Percentiles rank a stretch among this genome's conserved stretches.
phyloP scores from a whole-genome alignment of 352 stramenopile species.

The Poterioochromonas sp. region DNA sequence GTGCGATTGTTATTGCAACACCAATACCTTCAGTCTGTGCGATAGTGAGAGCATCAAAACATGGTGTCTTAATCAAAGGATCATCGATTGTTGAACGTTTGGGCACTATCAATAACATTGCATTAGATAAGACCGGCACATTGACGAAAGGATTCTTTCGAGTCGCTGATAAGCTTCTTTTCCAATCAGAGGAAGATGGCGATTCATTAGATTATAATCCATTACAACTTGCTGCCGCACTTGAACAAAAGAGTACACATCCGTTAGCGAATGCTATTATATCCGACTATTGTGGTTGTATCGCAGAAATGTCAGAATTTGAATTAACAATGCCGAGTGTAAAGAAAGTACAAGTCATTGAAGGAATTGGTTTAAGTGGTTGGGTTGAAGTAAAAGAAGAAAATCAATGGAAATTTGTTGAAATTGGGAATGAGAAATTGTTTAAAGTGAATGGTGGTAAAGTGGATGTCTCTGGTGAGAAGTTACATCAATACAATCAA shows the following conservation, averaged over 20 bases:
- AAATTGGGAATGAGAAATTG: constrained; percentile 13
- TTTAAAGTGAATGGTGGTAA: constrained; percentile 14
- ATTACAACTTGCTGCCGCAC: background rate
- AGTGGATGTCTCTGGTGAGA: background rate
- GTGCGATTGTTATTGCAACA: constrained; percentile 25
- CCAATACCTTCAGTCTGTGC: constrained; percentile 25
- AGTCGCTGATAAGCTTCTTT: background rate
- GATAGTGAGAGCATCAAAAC: background rate
- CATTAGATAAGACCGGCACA: constrained; percentile 30
- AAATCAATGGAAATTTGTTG: constrained; percentile 24
- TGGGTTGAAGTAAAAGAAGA: constrained; percentile 27
- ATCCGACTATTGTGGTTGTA: background rate
- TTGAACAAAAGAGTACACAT: background rate
- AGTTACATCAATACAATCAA: background rate
- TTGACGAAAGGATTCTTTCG: constrained; percentile 27
- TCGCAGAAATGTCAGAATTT: background rate
- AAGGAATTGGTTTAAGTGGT: constrained; percentile 5
- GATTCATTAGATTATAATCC: background rate
- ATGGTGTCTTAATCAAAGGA: constrained; percentile 29
- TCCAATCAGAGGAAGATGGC: background rate
- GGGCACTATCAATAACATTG: background rate
- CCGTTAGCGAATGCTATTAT: constrained; percentile 5
- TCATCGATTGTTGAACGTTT: constrained; percentile 16
- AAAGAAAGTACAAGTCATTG: background rate
- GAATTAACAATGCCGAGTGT: background rate